phyloP scores from a whole-genome alignment of 805 yeast species.

The Nakazawaea peltata region DNA sequence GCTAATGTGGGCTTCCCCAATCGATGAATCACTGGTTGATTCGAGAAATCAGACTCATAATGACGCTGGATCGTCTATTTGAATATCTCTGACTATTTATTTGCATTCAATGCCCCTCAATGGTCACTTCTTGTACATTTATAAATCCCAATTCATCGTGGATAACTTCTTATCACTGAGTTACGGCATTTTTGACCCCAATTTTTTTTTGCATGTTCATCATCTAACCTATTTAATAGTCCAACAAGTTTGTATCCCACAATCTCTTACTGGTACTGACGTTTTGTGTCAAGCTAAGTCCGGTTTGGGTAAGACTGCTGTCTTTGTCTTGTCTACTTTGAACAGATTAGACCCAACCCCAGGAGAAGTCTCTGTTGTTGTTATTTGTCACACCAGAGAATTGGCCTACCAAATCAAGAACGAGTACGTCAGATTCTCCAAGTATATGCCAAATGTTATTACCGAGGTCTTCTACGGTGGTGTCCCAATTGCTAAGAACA shows the following conservation, averaged over 20 bases:
- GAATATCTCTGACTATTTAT: too few relatives aligned
- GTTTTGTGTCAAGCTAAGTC: slow-evolving; percentile 99
- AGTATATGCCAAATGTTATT: slow-evolving; percentile 96
- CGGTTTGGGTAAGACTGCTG: slow-evolving; percentile 99
- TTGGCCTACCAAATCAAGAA: slow-evolving; percentile 97
- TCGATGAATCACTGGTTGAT: too few relatives aligned
- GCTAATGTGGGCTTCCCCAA: too few relatives aligned
- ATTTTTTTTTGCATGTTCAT: too few relatives aligned
- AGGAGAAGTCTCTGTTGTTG: slow-evolving; percentile 92
- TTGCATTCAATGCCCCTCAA: too few relatives aligned
- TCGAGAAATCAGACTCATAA: too few relatives aligned
- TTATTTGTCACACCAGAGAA: slow-evolving; percentile 97
- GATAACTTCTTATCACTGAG: too few relatives aligned
- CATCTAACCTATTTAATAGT: too few relatives aligned
- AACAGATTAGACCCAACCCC: slow-evolving; percentile 97
- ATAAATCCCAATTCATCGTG: too few relatives aligned
- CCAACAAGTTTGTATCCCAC: slow-evolving; percentile 97
- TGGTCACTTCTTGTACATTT: too few relatives aligned
- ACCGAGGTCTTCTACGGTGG: slow-evolving; percentile 98
- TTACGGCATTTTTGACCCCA: too few relatives aligned
- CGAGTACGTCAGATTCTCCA: slow-evolving; percentile 95
- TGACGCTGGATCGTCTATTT: too few relatives aligned
- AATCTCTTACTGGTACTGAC: slow-evolving; percentile 95
- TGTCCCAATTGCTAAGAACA: slow-evolving; percentile 75
- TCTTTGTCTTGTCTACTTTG: slow-evolving; percentile 88